These are phyloP conservation scores for Zostera marina DNA, from an alignment of 116 monocot species.

Conservation along the genomic window DNA sequence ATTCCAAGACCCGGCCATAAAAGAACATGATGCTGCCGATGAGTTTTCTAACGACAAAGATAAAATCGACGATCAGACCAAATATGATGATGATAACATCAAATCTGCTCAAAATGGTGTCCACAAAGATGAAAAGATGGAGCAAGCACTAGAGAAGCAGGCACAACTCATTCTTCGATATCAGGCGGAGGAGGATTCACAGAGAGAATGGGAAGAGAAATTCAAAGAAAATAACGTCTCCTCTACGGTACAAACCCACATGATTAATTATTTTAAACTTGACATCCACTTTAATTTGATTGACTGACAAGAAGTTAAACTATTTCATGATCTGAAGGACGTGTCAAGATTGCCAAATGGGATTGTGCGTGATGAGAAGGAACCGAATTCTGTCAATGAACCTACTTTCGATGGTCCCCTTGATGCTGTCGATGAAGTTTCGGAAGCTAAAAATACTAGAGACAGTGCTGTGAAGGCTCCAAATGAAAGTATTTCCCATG, in stretches of 20 bases:
- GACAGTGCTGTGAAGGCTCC: constrained; percentile 9
- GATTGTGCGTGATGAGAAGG: constrained; percentile 8
- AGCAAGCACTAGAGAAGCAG: constrained; percentile 62
- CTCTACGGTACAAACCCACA: constrained; percentile 23
- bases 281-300: no score
- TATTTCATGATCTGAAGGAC: background rate
- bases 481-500: background rate
- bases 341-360: constrained; percentile 7
- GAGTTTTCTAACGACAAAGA: background rate
- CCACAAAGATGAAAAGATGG: constrained; percentile 46
- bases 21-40: constrained; percentile 4
- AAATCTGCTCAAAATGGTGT: constrained; percentile 8
- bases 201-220: constrained; percentile 91
- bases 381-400: constrained; percentile 6
- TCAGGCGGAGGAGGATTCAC: constrained; percentile 81
- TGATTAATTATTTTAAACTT: background rate
- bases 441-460: constrained; percentile 5
- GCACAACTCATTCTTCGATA: constrained; percentile 67
- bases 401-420: background rate
- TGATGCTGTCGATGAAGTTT: background rate
- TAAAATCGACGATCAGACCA: constrained; percentile 11
- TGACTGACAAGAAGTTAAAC: no score
- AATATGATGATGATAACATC: background rate
- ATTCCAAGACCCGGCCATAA: background rate
- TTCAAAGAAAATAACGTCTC: constrained; percentile 30